These are phyloP conservation scores for Fibroporia radiculosa DNA, from an alignment of 768 basidiomycete genomes.

Conservation along the genomic window DNA sequence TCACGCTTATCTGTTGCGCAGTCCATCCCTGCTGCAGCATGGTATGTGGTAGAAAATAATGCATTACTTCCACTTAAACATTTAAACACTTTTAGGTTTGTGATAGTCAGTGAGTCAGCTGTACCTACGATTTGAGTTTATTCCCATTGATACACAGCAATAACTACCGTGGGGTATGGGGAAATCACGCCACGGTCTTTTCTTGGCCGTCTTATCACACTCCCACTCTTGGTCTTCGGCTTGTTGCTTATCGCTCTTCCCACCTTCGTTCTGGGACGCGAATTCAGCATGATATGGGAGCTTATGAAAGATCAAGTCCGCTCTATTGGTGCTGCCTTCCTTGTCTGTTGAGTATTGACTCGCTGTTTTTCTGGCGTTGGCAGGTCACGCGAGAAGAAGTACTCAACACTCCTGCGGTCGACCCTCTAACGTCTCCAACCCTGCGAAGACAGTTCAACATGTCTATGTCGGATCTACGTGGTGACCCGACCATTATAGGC, in stretches of 20 bases:
- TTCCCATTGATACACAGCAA: constrained; percentile 38
- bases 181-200: constrained; percentile 86
- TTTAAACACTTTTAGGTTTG: constrained; percentile 39
- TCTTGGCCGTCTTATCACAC: constrained; percentile 78
- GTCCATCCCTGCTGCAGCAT: constrained; percentile 70
- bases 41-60: too few relatives aligned
- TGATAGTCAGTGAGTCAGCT: constrained; percentile 63
- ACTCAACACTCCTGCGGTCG: constrained; percentile 7
- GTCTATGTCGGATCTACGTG: neutral
- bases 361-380: too few relatives aligned
- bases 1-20: constrained; percentile 14
- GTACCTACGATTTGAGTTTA: neutral
- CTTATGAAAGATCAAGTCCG: constrained; percentile 55
- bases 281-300: constrained; percentile 90
- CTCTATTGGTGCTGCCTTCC: neutral
- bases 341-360: neutral
- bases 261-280: constrained; percentile 84
- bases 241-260: constrained; percentile 85
- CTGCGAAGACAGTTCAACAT: constrained; percentile 8
- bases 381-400: constrained; percentile 8
- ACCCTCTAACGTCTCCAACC: constrained; percentile 12
- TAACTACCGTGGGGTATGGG: constrained; percentile 87
- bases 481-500: constrained; percentile 1
- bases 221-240: constrained; percentile 83
- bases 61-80: constrained; percentile 6